Conservation (phyloP, 352 stramenopile genomes). For the Phytopythium kandeliae region DNA sequence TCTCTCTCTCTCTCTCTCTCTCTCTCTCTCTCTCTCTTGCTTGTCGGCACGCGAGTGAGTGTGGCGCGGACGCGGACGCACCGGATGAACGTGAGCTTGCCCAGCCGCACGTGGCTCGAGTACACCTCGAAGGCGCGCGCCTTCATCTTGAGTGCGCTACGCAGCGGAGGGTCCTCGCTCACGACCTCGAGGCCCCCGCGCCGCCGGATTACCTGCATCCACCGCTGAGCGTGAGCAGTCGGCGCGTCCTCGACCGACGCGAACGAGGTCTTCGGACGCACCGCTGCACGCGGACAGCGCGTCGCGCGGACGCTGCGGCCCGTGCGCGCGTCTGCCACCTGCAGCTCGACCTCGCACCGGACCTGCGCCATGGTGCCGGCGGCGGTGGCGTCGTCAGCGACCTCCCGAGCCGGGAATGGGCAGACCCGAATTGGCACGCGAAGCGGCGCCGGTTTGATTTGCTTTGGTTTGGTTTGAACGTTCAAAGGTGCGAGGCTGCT, state of each 20-base stretch:
- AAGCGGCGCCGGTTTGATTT: background rate
- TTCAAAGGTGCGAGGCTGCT: constrained; percentile 1
- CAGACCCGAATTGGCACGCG: constrained; percentile 6
- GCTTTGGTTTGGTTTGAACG: constrained; percentile 1
- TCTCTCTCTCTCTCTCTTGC: too few relatives aligned
- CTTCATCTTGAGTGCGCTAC: constrained; percentile 45
- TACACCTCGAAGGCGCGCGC: constrained; percentile 58
- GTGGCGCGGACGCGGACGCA: constrained; percentile 4
- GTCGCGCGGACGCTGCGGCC: constrained; percentile 41
- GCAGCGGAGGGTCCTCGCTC: constrained; percentile 40
- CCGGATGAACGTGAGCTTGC: constrained; percentile 66
- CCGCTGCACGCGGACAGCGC: constrained; percentile 28
- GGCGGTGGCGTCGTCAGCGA: too few relatives aligned
- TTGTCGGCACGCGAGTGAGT: too few relatives aligned
- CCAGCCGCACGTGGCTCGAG: constrained; percentile 50
- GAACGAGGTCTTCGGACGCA: constrained; percentile 6
- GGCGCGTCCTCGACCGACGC: too few relatives aligned
- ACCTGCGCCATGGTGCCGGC: constrained; percentile 6
- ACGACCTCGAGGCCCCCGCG: constrained; percentile 50
- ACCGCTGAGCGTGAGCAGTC: too few relatives aligned
- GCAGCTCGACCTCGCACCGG: constrained; percentile 50
- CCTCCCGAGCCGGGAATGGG: too few relatives aligned
- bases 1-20: too few relatives aligned
- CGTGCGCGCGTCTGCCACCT: constrained; percentile 42
- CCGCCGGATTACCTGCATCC: constrained; percentile 31